Percentiles rank a stretch among this genome's conserved stretches.
Conservation (phyloP, 495 filamentous ascomycete species). For the Talaromyces nanjingensis region DNA sequence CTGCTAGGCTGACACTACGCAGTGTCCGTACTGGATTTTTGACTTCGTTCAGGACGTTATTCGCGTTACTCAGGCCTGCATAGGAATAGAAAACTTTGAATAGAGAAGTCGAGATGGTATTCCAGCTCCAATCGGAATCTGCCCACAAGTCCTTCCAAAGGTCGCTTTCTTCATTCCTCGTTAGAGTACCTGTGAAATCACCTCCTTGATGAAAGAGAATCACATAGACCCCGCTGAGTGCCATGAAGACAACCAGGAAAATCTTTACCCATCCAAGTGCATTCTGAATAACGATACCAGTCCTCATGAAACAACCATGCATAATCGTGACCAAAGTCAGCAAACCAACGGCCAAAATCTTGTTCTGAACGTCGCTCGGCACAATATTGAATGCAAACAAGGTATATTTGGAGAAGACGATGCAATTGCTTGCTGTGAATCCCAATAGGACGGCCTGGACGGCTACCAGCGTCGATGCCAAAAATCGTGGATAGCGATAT, state of each 20-base stretch:
- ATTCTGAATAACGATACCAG: conserved; percentile 40
- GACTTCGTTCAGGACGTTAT: conserved; percentile 74
- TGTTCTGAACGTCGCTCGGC: conserved; percentile 29
- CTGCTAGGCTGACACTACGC: conserved; percentile 54
- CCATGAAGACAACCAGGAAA: conserved; percentile 36
- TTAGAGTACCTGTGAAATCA: not conserved
- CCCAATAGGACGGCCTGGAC: conserved; percentile 62
- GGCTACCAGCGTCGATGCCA: conserved; percentile 61
- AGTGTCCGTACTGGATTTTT: conserved; percentile 61
- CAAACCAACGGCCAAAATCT: conserved; percentile 28
- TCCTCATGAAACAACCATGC: conserved; percentile 30
- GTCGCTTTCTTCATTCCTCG: not conserved
- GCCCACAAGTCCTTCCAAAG: conserved; percentile 33
- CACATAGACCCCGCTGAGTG: conserved; percentile 36
- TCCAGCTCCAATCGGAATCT: conserved; percentile 42
- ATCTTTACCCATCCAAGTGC: conserved; percentile 42
- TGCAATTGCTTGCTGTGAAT: conserved; percentile 50
- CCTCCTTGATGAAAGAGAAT: conserved; percentile 20
- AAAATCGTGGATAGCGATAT: conserved; percentile 60
- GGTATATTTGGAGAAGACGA: conserved; percentile 39
- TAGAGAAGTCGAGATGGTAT: conserved; percentile 51
- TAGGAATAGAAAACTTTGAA: conserved; percentile 74
- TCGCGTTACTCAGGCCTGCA: conserved; percentile 58
- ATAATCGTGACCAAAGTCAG: conserved; percentile 30
- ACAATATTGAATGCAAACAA: conserved; percentile 29